Conservation (phyloP, 805 yeast species). For the Starmerella bacillaris region DNA sequence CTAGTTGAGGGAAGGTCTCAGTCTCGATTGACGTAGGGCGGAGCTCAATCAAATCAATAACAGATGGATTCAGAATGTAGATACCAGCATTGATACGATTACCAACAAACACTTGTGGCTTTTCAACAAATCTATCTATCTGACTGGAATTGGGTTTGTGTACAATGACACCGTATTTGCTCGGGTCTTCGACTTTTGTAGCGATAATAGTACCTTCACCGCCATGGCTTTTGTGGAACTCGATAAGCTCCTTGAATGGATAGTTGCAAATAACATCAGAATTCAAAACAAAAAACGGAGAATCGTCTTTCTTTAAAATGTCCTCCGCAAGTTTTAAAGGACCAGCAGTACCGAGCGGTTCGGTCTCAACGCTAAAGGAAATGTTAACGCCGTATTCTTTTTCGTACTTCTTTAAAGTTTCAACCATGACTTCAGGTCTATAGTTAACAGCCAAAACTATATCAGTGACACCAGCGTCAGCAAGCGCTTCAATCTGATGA, state of each 20-base stretch:
- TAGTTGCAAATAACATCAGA: conserved; percentile 98
- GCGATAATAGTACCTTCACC: conserved; percentile 98
- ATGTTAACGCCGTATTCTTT: conserved; percentile 82
- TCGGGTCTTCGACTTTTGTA: conserved; percentile 98
- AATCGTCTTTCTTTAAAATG: conserved; percentile 78
- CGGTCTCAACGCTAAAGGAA: conserved; percentile 96
- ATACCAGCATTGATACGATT: conserved; percentile 99
- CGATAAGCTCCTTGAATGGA: conserved; percentile 84
- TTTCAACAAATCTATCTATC: conserved; percentile 97
- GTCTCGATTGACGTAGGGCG: conserved; percentile 98
- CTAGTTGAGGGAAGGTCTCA: conserved; percentile 96
- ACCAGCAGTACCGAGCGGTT: conserved; percentile 99
- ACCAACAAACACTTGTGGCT: conserved; percentile 98
- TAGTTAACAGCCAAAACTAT: conserved; percentile 96
- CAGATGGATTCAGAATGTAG: conserved; percentile 93
- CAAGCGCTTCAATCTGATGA: conserved; percentile 96
- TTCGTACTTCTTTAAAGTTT: conserved; percentile 85
- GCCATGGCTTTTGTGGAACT: conserved; percentile 88
- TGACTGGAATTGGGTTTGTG: conserved; percentile 88
- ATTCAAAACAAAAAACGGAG: conserved; percentile 95
- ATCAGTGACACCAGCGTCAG: conserved; percentile 96
- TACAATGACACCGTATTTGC: conserved; percentile 98
- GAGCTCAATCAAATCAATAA: conserved; percentile 87
- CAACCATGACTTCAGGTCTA: conserved; percentile 98
- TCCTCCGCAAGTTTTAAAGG: conserved; percentile 94